Conservation (phyloP, 768 basidiomycete species). For the Tephrocybe rancida region DNA sequence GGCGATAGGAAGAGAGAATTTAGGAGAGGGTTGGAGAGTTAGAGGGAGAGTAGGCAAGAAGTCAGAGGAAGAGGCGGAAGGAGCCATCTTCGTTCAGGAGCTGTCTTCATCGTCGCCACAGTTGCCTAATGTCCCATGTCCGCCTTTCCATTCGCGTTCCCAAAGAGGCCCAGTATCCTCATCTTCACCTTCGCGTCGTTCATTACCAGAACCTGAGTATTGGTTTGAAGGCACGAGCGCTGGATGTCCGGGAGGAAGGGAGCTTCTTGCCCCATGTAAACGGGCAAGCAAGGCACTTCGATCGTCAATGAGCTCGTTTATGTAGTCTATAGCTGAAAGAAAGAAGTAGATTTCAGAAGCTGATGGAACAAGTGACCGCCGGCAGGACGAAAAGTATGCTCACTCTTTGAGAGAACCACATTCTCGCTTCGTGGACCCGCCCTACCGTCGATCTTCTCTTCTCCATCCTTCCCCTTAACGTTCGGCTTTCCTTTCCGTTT, state of each 20-base stretch:
- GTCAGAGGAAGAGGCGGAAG: neutral
- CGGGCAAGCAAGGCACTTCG: conserved; percentile 59
- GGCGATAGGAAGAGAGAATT: too few relatives aligned
- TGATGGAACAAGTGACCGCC: neutral
- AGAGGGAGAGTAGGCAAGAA: neutral
- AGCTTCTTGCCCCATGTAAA: conserved; percentile 57
- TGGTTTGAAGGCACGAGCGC: conserved; percentile 37
- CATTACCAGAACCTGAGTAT: conserved; percentile 19
- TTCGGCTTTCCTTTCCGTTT: conserved; percentile 52
- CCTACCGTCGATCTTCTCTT: conserved; percentile 73
- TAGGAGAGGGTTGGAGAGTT: too few relatives aligned
- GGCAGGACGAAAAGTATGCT: conserved; percentile 28
- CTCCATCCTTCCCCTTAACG: conserved; percentile 43
- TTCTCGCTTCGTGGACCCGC: conserved; percentile 92
- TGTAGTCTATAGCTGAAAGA: conserved; percentile 79
- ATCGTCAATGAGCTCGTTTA: conserved; percentile 65
- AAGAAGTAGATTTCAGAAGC: conserved; percentile 1
- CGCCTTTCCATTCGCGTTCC: conserved; percentile 87
- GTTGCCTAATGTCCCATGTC: conserved; percentile 50
- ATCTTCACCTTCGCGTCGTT: conserved; percentile 13
- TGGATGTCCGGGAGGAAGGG: conserved; percentile 64
- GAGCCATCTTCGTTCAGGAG: conserved; percentile 6
- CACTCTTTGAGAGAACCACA: conserved; percentile 86
- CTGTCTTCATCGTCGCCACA: conserved; percentile 48
- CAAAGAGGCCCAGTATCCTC: conserved; percentile 49